A percentile compares a stretch with the other conserved stretches of the same genome.
Conservation (phyloP, 306 rosid genomes). For the Corylus americana region DNA sequence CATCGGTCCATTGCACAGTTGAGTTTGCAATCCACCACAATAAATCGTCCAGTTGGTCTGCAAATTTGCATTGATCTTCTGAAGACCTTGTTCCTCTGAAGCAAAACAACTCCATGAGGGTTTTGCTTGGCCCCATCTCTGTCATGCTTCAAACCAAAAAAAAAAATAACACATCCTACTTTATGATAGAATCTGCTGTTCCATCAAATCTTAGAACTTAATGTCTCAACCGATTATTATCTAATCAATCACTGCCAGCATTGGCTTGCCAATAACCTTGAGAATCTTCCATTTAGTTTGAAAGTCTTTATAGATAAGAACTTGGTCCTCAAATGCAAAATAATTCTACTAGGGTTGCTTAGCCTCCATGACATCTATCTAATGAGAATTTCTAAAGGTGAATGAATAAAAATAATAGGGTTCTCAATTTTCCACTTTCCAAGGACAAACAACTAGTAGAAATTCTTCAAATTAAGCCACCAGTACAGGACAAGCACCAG, state of each 20-base stretch:
- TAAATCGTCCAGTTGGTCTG: not conserved
- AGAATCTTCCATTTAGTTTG: not conserved
- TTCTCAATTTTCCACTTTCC: not conserved
- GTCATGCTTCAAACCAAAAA: not conserved
- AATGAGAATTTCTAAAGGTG: no score
- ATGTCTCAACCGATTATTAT: not conserved
- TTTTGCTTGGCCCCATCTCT: slow-evolving; percentile 2
- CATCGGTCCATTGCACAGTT: not conserved
- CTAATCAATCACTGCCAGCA: not conserved
- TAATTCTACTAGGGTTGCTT: not conserved
- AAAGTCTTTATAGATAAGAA: not conserved
- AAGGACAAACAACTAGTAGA: not conserved
- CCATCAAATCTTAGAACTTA: not conserved
- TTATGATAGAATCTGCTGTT: not conserved
- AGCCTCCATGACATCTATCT: not conserved
- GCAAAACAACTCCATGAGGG: not conserved
- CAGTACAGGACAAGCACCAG: not conserved
- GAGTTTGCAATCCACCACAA: not conserved
- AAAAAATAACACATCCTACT: not conserved
- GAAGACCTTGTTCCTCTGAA: not conserved
- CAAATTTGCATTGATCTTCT: not conserved
- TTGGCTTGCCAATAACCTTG: not conserved
- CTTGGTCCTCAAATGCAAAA: no score
- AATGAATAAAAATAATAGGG: not conserved
- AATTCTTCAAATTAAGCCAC: not conserved